These are phyloP conservation scores for Solanum okadae DNA, from an alignment of 257 asterid species.

Conservation along the genomic window DNA sequence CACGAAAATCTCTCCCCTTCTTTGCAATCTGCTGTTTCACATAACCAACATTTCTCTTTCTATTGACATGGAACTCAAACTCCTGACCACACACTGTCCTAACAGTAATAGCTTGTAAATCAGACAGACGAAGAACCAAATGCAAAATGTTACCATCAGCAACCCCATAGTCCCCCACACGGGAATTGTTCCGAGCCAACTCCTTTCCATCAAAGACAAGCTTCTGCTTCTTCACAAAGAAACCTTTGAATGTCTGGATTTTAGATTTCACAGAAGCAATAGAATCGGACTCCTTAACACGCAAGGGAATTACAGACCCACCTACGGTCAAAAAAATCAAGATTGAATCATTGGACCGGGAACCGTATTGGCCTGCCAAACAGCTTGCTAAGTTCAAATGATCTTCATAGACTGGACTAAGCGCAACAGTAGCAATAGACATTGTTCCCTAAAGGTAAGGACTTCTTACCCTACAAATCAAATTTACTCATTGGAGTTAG, in stretches of 20 bases:
- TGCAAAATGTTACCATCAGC: slow-evolving; percentile 58
- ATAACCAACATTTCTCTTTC: slow-evolving; percentile 55
- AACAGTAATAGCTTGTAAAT: slow-evolving; percentile 68
- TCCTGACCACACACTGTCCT: slow-evolving; percentile 62
- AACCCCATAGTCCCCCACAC: slow-evolving; percentile 56
- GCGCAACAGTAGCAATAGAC: slow-evolving; percentile 72
- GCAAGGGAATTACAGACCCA: slow-evolving; percentile 60
- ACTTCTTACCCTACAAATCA: slow-evolving; percentile 17
- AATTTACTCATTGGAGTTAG: neutral
- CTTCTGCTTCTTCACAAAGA: slow-evolving; percentile 58
- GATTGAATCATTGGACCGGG: slow-evolving; percentile 44
- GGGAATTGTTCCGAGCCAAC: slow-evolving; percentile 50
- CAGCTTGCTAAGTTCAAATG: slow-evolving; percentile 44
- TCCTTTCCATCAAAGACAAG: slow-evolving; percentile 75
- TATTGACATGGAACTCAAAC: slow-evolving; percentile 52
- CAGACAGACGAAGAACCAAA: slow-evolving; percentile 54
- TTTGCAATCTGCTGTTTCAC: slow-evolving; percentile 61
- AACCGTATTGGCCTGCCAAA: slow-evolving; percentile 22
- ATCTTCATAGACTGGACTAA: slow-evolving; percentile 54
- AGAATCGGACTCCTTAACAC: slow-evolving; percentile 61
- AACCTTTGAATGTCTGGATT: slow-evolving; percentile 48
- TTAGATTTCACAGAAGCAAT: slow-evolving; percentile 70
- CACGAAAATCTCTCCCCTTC: slow-evolving; percentile 27
- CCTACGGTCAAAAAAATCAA: slow-evolving; percentile 53
- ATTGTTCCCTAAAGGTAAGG: slow-evolving; percentile 32